Evolutionary conservation across 2,329 filamentous ascomycete genomes (phyloP).

Genomic region (Calcarisporium arbuscula): DNA sequence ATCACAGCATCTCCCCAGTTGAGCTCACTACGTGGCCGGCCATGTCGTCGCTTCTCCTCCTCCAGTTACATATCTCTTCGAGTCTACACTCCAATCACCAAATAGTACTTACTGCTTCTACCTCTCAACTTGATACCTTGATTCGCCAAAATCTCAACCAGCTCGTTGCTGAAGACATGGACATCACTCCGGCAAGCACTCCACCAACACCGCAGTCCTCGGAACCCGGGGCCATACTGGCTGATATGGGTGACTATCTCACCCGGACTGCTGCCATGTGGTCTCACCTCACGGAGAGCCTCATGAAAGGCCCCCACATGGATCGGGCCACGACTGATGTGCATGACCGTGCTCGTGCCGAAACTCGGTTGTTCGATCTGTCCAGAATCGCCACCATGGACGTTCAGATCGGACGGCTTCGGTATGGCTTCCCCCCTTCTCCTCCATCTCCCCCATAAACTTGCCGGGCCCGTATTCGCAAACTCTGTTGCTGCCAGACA

Average conservation of each 20-base stretch:
- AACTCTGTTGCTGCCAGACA: neutral
- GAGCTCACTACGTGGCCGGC: too few species aligned
- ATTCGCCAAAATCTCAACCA: constrained; percentile 22
- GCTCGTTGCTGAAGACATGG: constrained; percentile 16
- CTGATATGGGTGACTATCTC: constrained; percentile 30
- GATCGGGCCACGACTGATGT: constrained; percentile 18
- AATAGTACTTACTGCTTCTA: constrained; percentile 5
- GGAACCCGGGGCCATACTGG: constrained; percentile 22
- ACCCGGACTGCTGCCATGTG: constrained; percentile 26
- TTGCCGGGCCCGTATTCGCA: neutral
- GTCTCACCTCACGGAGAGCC: constrained; percentile 25
- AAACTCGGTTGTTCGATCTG: constrained; percentile 22
- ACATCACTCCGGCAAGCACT: constrained; percentile 10
- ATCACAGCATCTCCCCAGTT: too few species aligned
- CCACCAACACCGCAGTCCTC: constrained; percentile 7
- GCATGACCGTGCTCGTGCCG: constrained; percentile 19
- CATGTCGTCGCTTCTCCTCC: constrained; percentile 16
- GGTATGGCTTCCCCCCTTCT: constrained; percentile 18
- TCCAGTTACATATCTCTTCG: constrained; percentile 6
- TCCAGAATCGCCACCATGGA: constrained; percentile 23
- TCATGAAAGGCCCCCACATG: constrained; percentile 27
- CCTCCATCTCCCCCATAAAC: constrained; percentile 1
- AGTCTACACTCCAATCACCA: constrained; percentile 4
- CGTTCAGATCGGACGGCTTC: constrained; percentile 24
- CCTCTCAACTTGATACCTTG: constrained; percentile 17